Conservation (phyloP, 2,329 filamentous ascomycete genomes). For the Alternaria postmessia region DNA sequence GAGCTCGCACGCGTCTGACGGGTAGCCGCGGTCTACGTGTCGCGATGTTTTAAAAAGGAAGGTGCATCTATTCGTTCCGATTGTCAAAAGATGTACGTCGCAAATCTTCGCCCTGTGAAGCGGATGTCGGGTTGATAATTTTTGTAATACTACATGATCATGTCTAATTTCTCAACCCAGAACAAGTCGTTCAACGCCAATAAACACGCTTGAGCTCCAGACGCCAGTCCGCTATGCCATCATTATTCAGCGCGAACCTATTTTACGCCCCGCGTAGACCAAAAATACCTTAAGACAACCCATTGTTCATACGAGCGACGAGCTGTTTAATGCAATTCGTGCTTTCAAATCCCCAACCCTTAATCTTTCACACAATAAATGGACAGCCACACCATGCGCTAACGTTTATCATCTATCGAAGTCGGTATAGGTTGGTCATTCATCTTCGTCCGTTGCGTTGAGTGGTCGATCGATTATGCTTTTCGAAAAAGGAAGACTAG, state of each 20-base stretch:
- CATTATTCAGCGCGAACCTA: background rate
- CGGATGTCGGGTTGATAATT: constrained; percentile 1
- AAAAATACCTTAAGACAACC: background rate
- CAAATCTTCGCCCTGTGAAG: background rate
- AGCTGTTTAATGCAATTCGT: background rate
- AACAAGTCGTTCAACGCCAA: constrained; percentile 4
- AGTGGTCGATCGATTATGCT: background rate
- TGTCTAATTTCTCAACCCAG: constrained; percentile 9
- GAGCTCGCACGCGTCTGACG: constrained; percentile 23
- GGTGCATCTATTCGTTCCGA: constrained; percentile 14
- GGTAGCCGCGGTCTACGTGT: constrained; percentile 33
- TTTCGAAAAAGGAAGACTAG: constrained; percentile 39
- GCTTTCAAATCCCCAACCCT: background rate
- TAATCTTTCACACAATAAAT: background rate
- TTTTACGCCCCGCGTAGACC: background rate
- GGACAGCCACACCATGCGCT: background rate
- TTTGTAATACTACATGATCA: constrained; percentile 16
- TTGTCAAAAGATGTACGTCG: background rate
- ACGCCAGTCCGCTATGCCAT: constrained; percentile 15
- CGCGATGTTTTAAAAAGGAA: constrained; percentile 25
- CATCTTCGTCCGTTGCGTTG: background rate
- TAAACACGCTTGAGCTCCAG: constrained; percentile 13
- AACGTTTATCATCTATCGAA: background rate
- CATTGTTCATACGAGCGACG: background rate
- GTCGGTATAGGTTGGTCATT: background rate